Percentiles rank a stretch among this genome's conserved stretches.
Conservation (phyloP, 75 land plant genomes). For the Pinus taeda region DNA sequence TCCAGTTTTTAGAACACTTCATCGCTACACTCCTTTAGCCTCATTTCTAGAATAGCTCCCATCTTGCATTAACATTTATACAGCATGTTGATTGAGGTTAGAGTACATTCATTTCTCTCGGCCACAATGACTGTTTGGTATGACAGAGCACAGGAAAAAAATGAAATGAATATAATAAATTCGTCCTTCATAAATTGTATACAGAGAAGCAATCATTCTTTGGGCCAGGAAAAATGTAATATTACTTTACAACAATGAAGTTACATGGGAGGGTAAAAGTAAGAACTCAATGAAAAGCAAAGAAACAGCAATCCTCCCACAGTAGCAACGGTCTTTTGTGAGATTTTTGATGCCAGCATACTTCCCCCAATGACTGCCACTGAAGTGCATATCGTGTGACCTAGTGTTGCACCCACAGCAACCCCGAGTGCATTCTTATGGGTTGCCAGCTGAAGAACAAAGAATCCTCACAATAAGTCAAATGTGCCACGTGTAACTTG, state of each 20-base stretch:
- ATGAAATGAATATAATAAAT: background rate
- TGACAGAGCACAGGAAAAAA: background rate
- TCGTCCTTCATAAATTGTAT: background rate
- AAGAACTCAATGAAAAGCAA: slow-evolving; percentile 85
- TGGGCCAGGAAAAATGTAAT: background rate
- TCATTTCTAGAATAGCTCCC: background rate
- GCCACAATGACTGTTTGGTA: background rate
- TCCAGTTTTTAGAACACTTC: background rate
- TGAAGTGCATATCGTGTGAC: slow-evolving; percentile 95
- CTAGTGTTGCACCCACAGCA: slow-evolving; percentile 88
- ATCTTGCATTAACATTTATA: slow-evolving; percentile 1
- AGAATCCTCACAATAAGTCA: slow-evolving; percentile 4
- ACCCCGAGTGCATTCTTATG: slow-evolving; percentile 98
- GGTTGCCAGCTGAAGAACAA: slow-evolving; percentile 78
- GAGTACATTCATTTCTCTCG: background rate
- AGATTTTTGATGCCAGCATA: slow-evolving; percentile 90
- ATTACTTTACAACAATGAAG: background rate
- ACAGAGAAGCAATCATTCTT: slow-evolving; percentile 5
- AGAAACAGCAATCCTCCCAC: slow-evolving; percentile 91
- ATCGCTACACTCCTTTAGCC: background rate
- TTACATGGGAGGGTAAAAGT: slow-evolving; percentile 91
- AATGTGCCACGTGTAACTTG: background rate
- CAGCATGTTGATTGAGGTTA: background rate
- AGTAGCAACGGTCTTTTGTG: slow-evolving; percentile 90
- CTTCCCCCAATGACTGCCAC: slow-evolving; percentile 96